phyloP scores from a whole-genome alignment of 177 flowering plant species.

The Vitis hybrid region DNA sequence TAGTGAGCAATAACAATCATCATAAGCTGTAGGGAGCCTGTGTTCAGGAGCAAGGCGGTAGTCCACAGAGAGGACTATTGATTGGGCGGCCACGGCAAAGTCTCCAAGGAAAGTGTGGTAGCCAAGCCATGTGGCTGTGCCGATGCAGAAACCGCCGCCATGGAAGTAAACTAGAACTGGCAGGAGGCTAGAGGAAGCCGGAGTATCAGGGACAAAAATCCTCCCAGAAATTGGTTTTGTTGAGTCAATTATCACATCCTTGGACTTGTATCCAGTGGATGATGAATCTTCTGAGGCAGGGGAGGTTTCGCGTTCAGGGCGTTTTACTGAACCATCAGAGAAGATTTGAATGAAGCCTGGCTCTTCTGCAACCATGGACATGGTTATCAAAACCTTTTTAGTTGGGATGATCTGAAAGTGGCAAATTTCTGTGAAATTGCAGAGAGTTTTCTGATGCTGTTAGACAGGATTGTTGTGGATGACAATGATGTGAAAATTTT shows the following conservation, averaged over 20 bases:
- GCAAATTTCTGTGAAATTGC: no score
- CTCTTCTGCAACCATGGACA: slow-evolving; percentile 61
- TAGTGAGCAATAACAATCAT: slow-evolving; percentile 52
- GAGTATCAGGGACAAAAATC: slow-evolving; percentile 50
- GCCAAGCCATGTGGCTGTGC: slow-evolving; percentile 74
- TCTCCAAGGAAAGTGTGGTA: slow-evolving; percentile 70
- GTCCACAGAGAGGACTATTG: slow-evolving; percentile 65
- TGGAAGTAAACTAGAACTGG: slow-evolving; percentile 76
- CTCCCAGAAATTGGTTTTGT: slow-evolving; percentile 57
- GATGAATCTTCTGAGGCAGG: slow-evolving; percentile 27
- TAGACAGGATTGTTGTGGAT: no score
- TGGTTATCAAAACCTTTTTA: slow-evolving; percentile 8
- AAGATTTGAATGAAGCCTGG: slow-evolving; percentile 64
- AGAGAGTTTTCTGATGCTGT: no score
- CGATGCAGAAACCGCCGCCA: slow-evolving; percentile 93
- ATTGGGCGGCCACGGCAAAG: slow-evolving; percentile 37
- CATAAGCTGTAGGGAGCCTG: slow-evolving; percentile 71
- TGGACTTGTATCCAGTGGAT: slow-evolving; percentile 46
- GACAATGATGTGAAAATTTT: no score
- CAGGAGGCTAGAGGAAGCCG: slow-evolving; percentile 9
- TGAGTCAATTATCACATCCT: slow-evolving; percentile 62
- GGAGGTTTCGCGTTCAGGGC: slow-evolving; percentile 45
- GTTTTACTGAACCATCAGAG: slow-evolving; percentile 66
- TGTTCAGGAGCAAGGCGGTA: slow-evolving; percentile 82
- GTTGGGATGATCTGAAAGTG: no score